Base-by-base conservation (phyloP, 495 filamentous ascomycete genomes). In the Podospora didyma region DNA sequence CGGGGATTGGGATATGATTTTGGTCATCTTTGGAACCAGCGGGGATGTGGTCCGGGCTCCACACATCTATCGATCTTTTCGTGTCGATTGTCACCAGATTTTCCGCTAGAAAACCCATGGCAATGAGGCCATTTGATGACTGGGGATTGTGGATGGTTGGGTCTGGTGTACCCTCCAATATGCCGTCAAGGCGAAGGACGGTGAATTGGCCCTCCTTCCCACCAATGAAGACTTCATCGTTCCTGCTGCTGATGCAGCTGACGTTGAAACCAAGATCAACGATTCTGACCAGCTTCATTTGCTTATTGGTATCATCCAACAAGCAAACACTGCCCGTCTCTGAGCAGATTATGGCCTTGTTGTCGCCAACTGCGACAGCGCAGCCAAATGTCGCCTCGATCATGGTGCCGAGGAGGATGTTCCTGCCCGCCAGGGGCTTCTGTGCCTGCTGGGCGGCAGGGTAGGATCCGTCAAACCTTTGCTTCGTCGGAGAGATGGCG, bases 341-440 rank as follows among this genome's bases (percentile, higher is more conserved):
- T 35, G 88, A 85, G 73, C 87, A 91, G 31, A 89, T 79, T 54
- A 90, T 78, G 20, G 85, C 81, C 57, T 83, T 84, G 21, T 78
- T 73, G 19, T 90, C 83, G 11, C 88, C 86, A 47, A 97, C 82
- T 21, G 84, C 81, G 23, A 85, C 80, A n/a, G 89, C 82, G 58
- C 86, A 86, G 46, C 86, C 88, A 65, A 98, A 97, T 0, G 84
- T 92, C 6, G 82, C 83, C 52, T 97, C 92, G 5, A 89, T 82
- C 61, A 98, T 75, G 61, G 79, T 68, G 47, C 86, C 89, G 55
- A 96, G 79, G 60, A 96, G 71, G 68, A 88, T 83, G 73, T 90
- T 82, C 70, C 88, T 70, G 68, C 84, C 79, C 64, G 74, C 72
- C 64, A 91, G 51, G 23, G 79, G 76, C 58, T 75, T 80, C 44